phyloP scores from a whole-genome alignment of 371 early-diverging fungal genomes.

The Sanchytrium tribonematis region DNA sequence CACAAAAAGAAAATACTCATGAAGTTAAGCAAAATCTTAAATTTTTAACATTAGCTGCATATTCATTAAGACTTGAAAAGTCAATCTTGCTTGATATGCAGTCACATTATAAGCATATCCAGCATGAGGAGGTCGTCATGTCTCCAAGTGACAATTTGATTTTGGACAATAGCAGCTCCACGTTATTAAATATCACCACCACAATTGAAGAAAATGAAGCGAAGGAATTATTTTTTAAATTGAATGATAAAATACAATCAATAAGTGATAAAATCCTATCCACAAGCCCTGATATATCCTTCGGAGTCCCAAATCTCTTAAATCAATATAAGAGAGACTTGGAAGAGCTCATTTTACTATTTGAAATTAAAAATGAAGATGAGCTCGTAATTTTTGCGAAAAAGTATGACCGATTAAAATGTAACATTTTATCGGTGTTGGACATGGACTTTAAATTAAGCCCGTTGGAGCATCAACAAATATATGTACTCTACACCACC shows the following conservation, averaged over 20 bases:
- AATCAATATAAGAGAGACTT: background rate
- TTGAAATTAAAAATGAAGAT: background rate
- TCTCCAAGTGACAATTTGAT: background rate
- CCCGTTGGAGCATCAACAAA: conserved; percentile 34
- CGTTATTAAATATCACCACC: background rate
- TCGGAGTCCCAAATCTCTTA: background rate
- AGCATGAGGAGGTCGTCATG: too few species aligned
- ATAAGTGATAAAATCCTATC: background rate
- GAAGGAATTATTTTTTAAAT: background rate
- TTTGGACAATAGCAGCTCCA: background rate
- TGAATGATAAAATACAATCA: background rate
- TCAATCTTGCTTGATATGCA: background rate
- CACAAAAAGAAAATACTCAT: conserved; percentile 22
- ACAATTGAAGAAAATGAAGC: background rate
- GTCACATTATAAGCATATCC: too few species aligned
- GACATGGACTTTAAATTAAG: conserved; percentile 16
- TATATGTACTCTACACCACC: conserved; percentile 35
- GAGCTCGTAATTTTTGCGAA: background rate
- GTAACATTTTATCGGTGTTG: background rate
- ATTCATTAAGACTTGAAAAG: background rate
- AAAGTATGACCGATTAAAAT: background rate
- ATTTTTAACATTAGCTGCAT: background rate
- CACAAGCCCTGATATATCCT: background rate
- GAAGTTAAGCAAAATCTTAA: background rate
- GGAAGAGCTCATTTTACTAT: background rate